Evolutionary conservation across 257 asterid genomes (phyloP).

Genomic region (Capsicum chinense): DNA sequence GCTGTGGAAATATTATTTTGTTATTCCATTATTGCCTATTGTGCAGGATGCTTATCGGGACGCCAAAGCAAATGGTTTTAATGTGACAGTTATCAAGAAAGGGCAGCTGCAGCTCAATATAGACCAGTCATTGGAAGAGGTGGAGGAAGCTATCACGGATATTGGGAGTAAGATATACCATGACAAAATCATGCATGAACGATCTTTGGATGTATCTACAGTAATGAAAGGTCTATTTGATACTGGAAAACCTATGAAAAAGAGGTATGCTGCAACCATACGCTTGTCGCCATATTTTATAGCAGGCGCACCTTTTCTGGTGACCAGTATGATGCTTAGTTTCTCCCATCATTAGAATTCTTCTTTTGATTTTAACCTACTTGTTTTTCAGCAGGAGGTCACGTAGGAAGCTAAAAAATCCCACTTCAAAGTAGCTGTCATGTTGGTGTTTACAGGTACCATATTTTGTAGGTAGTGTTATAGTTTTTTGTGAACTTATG

Average conservation of each 20-base stretch:
- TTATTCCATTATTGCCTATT: background rate
- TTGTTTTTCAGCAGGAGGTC: conserved; percentile 56
- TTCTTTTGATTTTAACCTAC: background rate
- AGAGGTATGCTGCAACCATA: conserved; percentile 54
- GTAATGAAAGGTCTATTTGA: conserved; percentile 93
- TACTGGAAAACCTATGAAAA: conserved; percentile 49
- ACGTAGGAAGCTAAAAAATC: conserved; percentile 52
- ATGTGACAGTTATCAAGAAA: conserved; percentile 86
- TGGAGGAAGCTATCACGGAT: conserved; percentile 77
- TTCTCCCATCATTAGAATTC: background rate
- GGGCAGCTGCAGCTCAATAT: conserved; percentile 81
- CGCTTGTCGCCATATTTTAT: background rate
- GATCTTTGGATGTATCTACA: conserved; percentile 63
- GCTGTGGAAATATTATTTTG: background rate
- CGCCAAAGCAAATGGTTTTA: conserved; percentile 84
- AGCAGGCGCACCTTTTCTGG: background rate
- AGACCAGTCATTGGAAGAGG: conserved; percentile 88
- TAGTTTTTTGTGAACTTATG: background rate
- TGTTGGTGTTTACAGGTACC: conserved; percentile 20
- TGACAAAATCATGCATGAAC: conserved; percentile 72
- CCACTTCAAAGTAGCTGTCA: conserved; percentile 30
- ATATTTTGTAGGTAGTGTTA: background rate
- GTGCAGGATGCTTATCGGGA: conserved; percentile 89
- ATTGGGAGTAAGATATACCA: conserved; percentile 89
- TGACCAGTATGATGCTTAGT: background rate